Evolutionary conservation across 2,329 filamentous ascomycete species (phyloP).

Genomic region (Dactylellina haptotyla): DNA sequence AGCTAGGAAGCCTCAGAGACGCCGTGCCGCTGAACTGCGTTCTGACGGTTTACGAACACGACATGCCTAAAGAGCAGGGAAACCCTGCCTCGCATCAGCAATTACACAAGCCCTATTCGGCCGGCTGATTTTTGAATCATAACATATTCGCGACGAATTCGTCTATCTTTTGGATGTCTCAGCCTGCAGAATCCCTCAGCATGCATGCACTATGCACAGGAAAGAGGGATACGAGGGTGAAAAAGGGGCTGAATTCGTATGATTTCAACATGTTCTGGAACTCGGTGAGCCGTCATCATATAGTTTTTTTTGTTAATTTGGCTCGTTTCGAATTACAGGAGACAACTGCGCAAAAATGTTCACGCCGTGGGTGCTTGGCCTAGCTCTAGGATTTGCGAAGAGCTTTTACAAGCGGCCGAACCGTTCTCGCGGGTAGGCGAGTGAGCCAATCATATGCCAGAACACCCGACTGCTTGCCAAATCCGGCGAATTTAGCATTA

Average conservation of each 20-base stretch:
- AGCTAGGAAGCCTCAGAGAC: constrained; percentile 21
- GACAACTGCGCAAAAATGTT: constrained; percentile 10
- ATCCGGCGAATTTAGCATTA: constrained; percentile 43
- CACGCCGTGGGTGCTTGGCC: not conserved
- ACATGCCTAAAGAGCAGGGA: constrained; percentile 28
- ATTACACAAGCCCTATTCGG: constrained; percentile 4
- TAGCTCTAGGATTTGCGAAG: constrained; percentile 10
- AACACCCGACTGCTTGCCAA: constrained; percentile 46
- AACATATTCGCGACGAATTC: constrained; percentile 4
- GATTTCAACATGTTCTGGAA: too few relatives aligned
- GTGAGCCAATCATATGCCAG: constrained; percentile 29
- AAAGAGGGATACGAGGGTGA: constrained; percentile 4
- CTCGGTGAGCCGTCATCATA: too few relatives aligned
- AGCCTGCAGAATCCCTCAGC: constrained; percentile 44
- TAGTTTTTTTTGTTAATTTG: constrained; percentile 10
- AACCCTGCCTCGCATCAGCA: constrained; percentile 1
- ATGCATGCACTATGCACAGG: constrained; percentile 5
- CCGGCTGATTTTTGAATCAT: constrained; percentile 30
- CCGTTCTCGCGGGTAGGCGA: constrained; percentile 41
- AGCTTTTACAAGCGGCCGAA: constrained; percentile 50
- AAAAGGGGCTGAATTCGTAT: not conserved
- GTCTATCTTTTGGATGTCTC: constrained; percentile 34
- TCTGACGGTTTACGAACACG: constrained; percentile 14
- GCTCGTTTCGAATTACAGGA: constrained; percentile 4
- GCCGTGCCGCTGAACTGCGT: constrained; percentile 47